Percentiles rank a stretch among this genome's conserved stretches.
These are phyloP conservation scores for Piper longum DNA, from an alignment of 164 flowering plant genomes.

Conservation along the genomic window DNA sequence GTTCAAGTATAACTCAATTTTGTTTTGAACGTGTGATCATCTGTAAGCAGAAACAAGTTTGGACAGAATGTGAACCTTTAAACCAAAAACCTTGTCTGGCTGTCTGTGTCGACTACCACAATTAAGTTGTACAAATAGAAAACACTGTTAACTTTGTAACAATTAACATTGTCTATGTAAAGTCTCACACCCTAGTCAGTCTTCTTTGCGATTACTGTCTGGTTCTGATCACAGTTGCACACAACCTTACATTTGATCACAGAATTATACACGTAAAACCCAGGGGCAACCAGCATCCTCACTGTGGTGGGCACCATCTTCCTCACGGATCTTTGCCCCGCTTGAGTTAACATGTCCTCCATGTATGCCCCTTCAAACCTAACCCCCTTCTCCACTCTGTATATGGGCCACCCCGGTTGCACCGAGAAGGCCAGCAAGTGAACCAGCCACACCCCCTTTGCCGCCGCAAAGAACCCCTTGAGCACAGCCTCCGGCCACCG, in stretches of 20 bases:
- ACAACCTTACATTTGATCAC: conserved; percentile 89
- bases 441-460: conserved; percentile 78
- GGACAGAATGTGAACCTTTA: no score
- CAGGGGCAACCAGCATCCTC: conserved; percentile 84
- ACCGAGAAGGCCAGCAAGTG: conserved; percentile 71
- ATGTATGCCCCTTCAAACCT: conserved; percentile 63
- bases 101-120: no score
- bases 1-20: no score
- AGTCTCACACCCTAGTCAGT: no score
- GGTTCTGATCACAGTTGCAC: conserved; percentile 36
- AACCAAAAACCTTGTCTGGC: no score
- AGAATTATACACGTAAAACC: conserved; percentile 60
- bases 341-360: conserved; percentile 59
- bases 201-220: background rate
- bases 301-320: conserved; percentile 41
- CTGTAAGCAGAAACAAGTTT: no score
- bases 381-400: conserved; percentile 51
- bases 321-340: conserved; percentile 28
- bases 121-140: no score
- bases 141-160: no score
- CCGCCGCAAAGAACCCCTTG: conserved; percentile 77
- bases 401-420: conserved; percentile 64
- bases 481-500: conserved; percentile 86
- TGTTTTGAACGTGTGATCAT: no score
- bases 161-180: no score